Evolutionary conservation across 2,329 filamentous ascomycete genomes (phyloP).

Genomic region (Microsporum canis): DNA sequence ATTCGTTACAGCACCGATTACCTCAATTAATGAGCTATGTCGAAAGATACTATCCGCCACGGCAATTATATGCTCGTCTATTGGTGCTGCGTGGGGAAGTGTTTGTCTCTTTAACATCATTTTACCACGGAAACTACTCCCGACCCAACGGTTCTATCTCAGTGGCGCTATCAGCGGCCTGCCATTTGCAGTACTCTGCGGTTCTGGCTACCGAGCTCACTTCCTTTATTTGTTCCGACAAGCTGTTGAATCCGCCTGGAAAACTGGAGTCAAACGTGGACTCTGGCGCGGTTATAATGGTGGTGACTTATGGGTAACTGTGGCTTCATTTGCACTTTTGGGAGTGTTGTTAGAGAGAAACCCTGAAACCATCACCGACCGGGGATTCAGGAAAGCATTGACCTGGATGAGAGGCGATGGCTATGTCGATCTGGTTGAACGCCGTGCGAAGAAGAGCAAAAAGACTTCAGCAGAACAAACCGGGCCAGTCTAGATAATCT

Average conservation of each 20-base stretch:
- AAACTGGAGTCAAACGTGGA: slow-evolving; percentile 79
- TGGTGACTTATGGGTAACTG: slow-evolving; percentile 76
- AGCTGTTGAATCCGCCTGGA: slow-evolving; percentile 79
- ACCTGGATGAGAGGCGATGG: slow-evolving; percentile 66
- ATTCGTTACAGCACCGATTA: slow-evolving; percentile 58
- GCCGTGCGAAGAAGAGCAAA: slow-evolving; percentile 30
- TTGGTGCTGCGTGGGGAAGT: slow-evolving; percentile 76
- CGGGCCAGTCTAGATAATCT: neutral
- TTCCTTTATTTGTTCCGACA: slow-evolving; percentile 69
- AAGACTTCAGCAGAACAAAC: slow-evolving; percentile 14
- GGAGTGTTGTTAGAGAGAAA: slow-evolving; percentile 66
- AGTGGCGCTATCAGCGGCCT: slow-evolving; percentile 75
- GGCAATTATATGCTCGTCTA: slow-evolving; percentile 67
- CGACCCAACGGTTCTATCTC: slow-evolving; percentile 80
- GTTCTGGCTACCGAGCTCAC: slow-evolving; percentile 39
- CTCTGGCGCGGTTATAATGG: slow-evolving; percentile 77
- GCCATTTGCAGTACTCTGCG: slow-evolving; percentile 59
- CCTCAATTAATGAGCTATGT: slow-evolving; percentile 54
- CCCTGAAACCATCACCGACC: slow-evolving; percentile 56
- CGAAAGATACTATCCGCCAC: slow-evolving; percentile 61
- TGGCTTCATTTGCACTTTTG: slow-evolving; percentile 63
- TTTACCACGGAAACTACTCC: slow-evolving; percentile 61
- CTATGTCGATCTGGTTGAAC: slow-evolving; percentile 55
- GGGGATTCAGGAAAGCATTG: slow-evolving; percentile 57
- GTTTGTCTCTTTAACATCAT: slow-evolving; percentile 79